Evolutionary conservation across 768 basidiomycete genomes (phyloP).

Genomic region (Pleurotus citrinopileatus): DNA sequence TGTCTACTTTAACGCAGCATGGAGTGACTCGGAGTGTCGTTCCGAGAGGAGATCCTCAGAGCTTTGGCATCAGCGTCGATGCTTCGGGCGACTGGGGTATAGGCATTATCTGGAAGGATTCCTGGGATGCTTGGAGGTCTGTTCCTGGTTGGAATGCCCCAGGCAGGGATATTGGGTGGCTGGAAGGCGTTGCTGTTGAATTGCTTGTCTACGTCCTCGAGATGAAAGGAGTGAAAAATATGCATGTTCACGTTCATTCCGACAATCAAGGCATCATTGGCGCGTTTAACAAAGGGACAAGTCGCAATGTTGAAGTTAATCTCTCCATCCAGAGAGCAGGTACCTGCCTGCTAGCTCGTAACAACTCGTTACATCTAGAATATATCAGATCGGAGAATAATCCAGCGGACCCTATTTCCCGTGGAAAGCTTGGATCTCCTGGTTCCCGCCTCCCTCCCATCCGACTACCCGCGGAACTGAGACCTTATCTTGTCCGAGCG

Average conservation of each 20-base stretch:
- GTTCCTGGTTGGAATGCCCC: constrained; percentile 14
- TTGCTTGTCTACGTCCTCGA: constrained; percentile 17
- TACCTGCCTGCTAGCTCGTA: constrained; percentile 5
- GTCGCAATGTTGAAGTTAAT: constrained; percentile 21
- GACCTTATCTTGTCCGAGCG: background rate
- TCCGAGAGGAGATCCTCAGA: background rate
- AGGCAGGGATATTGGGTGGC: constrained; percentile 22
- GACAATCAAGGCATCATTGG: constrained; percentile 29
- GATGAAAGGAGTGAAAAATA: constrained; percentile 1
- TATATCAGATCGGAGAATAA: constrained; percentile 20
- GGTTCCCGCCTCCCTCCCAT: background rate
- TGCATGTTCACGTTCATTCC: constrained; percentile 18
- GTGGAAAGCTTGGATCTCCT: constrained; percentile 12
- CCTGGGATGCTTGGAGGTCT: constrained; percentile 20
- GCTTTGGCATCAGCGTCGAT: constrained; percentile 17
- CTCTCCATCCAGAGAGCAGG: constrained; percentile 16
- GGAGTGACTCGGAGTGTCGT: background rate
- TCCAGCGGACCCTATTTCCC: constrained; percentile 24
- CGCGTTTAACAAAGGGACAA: constrained; percentile 19
- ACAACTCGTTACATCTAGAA: constrained; percentile 12
- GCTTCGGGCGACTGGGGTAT: constrained; percentile 20
- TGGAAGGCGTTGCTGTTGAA: constrained; percentile 23
- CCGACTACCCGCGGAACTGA: background rate
- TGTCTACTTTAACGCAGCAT: background rate
- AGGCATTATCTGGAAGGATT: constrained; percentile 13